A percentile compares a stretch with the other conserved stretches of the same genome.
phyloP scores from a whole-genome alignment of 306 rosid genomes.

The Hippophae tibetana region DNA sequence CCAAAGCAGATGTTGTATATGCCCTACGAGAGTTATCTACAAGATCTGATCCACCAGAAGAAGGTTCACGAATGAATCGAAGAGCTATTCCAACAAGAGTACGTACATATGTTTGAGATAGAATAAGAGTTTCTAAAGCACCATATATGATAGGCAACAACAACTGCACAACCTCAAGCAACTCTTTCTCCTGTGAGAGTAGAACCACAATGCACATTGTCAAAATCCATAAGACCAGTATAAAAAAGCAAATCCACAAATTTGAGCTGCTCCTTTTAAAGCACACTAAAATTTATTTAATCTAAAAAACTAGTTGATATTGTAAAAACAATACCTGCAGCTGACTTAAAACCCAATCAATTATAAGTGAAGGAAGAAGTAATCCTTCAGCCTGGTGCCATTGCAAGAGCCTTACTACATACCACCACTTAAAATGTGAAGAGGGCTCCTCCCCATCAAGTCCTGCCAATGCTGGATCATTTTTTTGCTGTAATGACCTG shows the following conservation, averaged over 20 bases:
- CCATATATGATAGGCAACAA: slow-evolving; percentile 84
- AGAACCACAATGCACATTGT: slow-evolving; percentile 15
- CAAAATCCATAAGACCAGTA: slow-evolving; percentile 20
- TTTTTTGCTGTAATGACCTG: slow-evolving; percentile 49
- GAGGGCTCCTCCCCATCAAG: slow-evolving; percentile 73
- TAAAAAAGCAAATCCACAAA: background rate
- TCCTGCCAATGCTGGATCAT: slow-evolving; percentile 36
- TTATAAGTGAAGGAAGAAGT: slow-evolving; percentile 69
- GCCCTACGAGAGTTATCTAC: slow-evolving; percentile 87
- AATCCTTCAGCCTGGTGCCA: slow-evolving; percentile 94
- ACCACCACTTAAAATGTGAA: slow-evolving; percentile 88
- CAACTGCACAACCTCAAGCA: slow-evolving; percentile 75
- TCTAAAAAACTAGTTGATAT: slow-evolving; percentile 3
- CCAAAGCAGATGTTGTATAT: slow-evolving; percentile 62
- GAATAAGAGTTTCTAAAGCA: slow-evolving; percentile 66
- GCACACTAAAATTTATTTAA: slow-evolving; percentile 8
- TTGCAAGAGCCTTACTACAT: slow-evolving; percentile 74
- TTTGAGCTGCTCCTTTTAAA: background rate
- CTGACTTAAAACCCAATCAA: slow-evolving; percentile 89
- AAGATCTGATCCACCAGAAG: slow-evolving; percentile 93
- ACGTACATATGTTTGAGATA: slow-evolving; percentile 82
- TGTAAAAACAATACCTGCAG: slow-evolving; percentile 50
- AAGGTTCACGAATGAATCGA: slow-evolving; percentile 64
- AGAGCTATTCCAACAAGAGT: slow-evolving; percentile 69
- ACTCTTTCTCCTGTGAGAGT: slow-evolving; percentile 62